These are phyloP conservation scores for Carex kokanica DNA, from an alignment of 176 grass and related monocot genomes.

Conservation along the genomic window DNA sequence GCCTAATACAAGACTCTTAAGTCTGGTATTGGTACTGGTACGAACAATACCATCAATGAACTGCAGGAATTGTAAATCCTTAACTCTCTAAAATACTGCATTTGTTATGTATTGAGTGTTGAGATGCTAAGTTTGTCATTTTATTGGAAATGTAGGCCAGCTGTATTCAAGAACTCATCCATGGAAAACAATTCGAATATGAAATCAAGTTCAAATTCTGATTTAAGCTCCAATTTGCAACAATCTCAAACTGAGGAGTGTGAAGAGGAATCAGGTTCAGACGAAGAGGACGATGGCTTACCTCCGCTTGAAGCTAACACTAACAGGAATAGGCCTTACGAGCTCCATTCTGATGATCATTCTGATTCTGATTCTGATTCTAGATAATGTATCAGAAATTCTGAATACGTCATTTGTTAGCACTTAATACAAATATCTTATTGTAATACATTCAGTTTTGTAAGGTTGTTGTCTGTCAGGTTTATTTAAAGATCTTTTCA, in stretches of 20 bases:
- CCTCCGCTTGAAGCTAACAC: conserved; percentile 81
- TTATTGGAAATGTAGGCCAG: conserved; percentile 43
- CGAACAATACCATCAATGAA: neutral
- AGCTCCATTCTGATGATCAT: conserved; percentile 48
- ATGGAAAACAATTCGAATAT: conserved; percentile 1
- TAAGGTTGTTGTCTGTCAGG: neutral
- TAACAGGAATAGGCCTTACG: conserved; percentile 58
- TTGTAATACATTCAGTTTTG: neutral
- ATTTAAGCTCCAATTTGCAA: conserved; percentile 11
- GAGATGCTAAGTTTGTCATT: neutral
- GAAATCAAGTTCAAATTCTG: neutral
- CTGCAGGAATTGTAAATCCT: neutral
- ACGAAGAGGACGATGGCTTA: conserved; percentile 51
- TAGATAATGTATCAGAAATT: neutral
- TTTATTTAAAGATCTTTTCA: neutral
- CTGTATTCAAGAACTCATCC: conserved; percentile 45
- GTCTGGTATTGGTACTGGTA: neutral
- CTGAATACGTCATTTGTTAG: neutral
- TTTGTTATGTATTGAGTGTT: neutral
- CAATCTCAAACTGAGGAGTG: neutral
- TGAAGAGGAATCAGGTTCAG: conserved; percentile 43
- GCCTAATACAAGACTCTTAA: neutral
- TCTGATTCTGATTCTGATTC: conserved; percentile 43
- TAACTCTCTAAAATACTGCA: neutral
- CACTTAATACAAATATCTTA: neutral